Evolutionary conservation across 2,329 filamentous ascomycete genomes (phyloP), one percentile per base, ranked within the genome.

Genomic region (Hypoxylon sp.): DNA sequence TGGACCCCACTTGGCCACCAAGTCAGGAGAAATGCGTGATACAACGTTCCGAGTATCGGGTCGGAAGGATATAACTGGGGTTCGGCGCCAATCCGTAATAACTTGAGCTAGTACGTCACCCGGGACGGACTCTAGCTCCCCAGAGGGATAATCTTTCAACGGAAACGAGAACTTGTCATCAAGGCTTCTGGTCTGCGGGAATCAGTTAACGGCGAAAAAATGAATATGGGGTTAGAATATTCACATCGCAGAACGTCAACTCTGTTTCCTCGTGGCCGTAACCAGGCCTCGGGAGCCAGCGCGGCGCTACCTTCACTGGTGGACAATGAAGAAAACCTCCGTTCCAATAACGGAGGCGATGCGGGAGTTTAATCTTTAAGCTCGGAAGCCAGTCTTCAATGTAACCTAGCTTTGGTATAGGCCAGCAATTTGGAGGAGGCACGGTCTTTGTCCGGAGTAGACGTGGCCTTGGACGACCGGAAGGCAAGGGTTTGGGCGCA

Each of bases 1-100:
- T 11, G 14, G 41, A 14, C 63, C 63, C 60, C 45, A 69, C 11
- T 67, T 67, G 11, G 59, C 56, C 2, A 67, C 60, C 41, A 63
- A 14, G 6, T 21, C 3, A 38, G 21, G 43, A 50, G 59, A 14
- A 45, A 69, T 69, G 10, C 63, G 63, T 21, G 67, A 61, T 41
- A 66, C 30, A 14, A 11, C 21, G 13, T 51, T 63, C n/a, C 36
- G 23, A 19, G 63, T 63, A 11, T 53, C 60, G n/a, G 13, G 25
- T 6, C 34, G 55, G 46, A 63, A 61, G 11, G 46, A 66, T 21
- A 63, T 9, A 17, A 60, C 25, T n/a, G 51, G 59, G 28, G 36
- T 60, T 25, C 59, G 67, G 17, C 25, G 19, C 45, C 25, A 30
- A 32, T 69, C 50, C 9, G 45, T 38, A 25, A 61, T 38, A 10